phyloP scores from a whole-genome alignment of 176 grass and related monocot species.

The Eleusine indica region DNA sequence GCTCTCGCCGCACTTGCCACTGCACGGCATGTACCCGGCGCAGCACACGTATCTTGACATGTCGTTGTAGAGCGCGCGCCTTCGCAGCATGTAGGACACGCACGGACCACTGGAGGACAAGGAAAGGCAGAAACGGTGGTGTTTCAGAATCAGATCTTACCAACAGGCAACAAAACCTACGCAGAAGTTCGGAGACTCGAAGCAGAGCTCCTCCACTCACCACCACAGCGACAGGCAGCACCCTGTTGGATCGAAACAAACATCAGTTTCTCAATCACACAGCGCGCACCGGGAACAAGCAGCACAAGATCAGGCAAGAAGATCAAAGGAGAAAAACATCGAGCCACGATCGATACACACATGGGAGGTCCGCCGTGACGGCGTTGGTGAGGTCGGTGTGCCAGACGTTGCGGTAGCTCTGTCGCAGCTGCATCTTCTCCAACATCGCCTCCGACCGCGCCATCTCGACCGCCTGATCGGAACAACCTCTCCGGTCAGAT shows the following conservation, averaged over 20 bases:
- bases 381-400: constrained; percentile 87
- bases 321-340: not conserved
- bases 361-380: constrained; percentile 66
- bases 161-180: not conserved
- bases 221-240: constrained; percentile 90
- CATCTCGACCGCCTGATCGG: constrained; percentile 8
- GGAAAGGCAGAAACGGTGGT: no score
- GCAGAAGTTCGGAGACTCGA: not conserved
- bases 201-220: constrained; percentile 46
- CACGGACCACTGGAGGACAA: constrained; percentile 69
- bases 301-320: not conserved
- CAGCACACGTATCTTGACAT: constrained; percentile 97
- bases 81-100: constrained; percentile 92
- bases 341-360: constrained; percentile 24
- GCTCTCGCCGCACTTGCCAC: constrained; percentile 90
- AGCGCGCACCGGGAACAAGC: not conserved
- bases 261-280: not conserved
- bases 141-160: not conserved
- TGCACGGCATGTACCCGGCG: constrained; percentile 94
- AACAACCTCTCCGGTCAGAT: no score
- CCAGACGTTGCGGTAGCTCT: constrained; percentile 95
- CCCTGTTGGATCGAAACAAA: constrained; percentile 40
- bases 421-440: constrained; percentile 82
- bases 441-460: constrained; percentile 61
- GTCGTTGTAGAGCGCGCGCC: constrained; percentile 92